A percentile compares a stretch with the other conserved stretches of the same genome.
Conservation (phyloP, 2,329 filamentous ascomycete species). For the Samsoniella hepiali region DNA sequence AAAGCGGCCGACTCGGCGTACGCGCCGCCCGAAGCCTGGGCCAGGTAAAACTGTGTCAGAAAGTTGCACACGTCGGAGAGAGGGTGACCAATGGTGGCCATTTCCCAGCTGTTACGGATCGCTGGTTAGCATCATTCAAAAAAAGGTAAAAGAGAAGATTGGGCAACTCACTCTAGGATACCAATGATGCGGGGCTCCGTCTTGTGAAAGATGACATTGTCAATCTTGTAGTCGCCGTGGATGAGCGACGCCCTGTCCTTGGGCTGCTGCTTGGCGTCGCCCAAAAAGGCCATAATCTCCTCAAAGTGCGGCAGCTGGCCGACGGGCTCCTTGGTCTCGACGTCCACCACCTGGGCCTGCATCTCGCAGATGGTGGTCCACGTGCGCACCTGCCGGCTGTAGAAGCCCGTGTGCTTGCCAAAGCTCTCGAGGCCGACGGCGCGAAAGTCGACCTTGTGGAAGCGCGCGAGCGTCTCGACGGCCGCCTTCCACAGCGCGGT, state of each 20-base stretch:
- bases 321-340: constrained; percentile 72
- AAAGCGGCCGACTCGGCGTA: constrained; percentile 48
- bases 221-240: constrained; percentile 96
- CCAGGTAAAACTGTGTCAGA: constrained; percentile 39
- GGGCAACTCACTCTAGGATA: constrained; percentile 67
- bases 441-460: constrained; percentile 71
- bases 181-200: constrained; percentile 86
- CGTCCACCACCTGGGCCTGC: constrained; percentile 72
- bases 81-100: constrained; percentile 96
- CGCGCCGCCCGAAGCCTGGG: constrained; percentile 15
- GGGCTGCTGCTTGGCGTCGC: constrained; percentile 65
- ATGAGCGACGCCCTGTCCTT: constrained; percentile 75
- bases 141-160: neutral
- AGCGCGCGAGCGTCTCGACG: constrained; percentile 75
- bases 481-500: constrained; percentile 83
- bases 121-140: constrained; percentile 4
- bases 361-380: constrained; percentile 74
- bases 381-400: constrained; percentile 79
- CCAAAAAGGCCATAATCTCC: constrained; percentile 77
- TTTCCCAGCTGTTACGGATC: constrained; percentile 70
- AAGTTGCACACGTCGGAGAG: constrained; percentile 88
- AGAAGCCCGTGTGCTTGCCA: constrained; percentile 75
- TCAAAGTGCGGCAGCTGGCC: constrained; percentile 81
- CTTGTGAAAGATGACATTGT: constrained; percentile 86
- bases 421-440: constrained; percentile 68